phyloP scores from a whole-genome alignment of 2,329 filamentous ascomycete species.

The Pestalotiopsis sp. region DNA sequence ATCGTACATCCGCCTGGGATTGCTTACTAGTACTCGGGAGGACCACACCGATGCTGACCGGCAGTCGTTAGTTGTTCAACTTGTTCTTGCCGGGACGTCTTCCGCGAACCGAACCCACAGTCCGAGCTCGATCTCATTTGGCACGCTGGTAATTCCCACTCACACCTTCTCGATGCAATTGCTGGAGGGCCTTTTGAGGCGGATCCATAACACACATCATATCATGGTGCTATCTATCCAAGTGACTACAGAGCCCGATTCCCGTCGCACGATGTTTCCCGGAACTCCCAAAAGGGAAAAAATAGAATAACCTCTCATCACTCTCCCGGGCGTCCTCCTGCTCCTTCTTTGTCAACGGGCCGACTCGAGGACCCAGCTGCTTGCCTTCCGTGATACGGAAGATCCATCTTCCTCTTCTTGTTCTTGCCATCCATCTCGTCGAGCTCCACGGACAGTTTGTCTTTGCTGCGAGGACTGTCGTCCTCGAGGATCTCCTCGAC shows the following conservation, averaged over 20 bases:
- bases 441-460: conserved; percentile 29
- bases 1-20: no score
- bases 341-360: not conserved
- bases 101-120: no score
- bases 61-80: no score
- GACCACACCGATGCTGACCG: no score
- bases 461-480: conserved; percentile 24
- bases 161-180: no score
- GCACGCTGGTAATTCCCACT: no score
- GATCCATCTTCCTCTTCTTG: conserved; percentile 1
- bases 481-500: conserved; percentile 24
- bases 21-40: no score
- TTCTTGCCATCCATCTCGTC: conserved; percentile 19
- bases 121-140: no score
- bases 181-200: no score
- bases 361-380: not conserved
- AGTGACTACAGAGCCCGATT: not conserved
- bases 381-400: not conserved
- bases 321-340: not conserved
- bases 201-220: no score
- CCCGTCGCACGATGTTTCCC: not conserved
- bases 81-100: no score
- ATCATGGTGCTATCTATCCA: no score
- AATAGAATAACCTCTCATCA: not conserved
- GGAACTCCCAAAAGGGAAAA: not conserved